Percentiles rank a stretch among this genome's conserved stretches.
These are phyloP conservation scores for Dictyophora rubrovolvata DNA, from an alignment of 768 basidiomycete species.

Conservation along the genomic window DNA sequence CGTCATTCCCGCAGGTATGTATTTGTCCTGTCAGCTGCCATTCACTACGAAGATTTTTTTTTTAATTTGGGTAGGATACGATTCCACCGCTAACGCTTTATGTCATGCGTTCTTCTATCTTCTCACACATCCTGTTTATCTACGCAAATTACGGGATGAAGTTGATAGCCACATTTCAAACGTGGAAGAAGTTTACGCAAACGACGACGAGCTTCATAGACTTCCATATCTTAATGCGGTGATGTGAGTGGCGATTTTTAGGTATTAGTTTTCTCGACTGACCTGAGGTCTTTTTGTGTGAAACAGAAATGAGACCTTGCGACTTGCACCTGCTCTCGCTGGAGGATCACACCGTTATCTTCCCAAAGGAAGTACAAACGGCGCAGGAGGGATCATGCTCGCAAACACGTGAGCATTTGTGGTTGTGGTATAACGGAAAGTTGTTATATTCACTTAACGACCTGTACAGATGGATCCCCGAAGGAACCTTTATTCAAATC, in stretches of 20 bases:
- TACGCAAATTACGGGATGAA: constrained; percentile 30
- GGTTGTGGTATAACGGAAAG: constrained; percentile 12
- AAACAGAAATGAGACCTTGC: constrained; percentile 39
- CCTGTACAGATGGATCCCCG: not conserved
- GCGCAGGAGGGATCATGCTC: constrained; percentile 24
- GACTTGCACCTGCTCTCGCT: constrained; percentile 41
- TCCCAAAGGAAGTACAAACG: constrained; percentile 18
- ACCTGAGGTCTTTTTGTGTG: not conserved
- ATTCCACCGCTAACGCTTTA: constrained; percentile 36
- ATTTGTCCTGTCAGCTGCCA: not conserved
- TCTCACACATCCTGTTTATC: constrained; percentile 27
- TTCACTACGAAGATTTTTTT: not conserved
- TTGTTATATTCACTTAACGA: not conserved
- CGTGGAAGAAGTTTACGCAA: constrained; percentile 22
- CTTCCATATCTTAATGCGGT: constrained; percentile 26
- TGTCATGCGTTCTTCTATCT: constrained; percentile 30
- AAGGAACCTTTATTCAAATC: constrained; percentile 1
- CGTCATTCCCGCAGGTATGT: constrained; percentile 29
- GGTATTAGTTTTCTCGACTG: not conserved
- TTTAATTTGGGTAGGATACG: constrained; percentile 22
- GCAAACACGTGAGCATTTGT: constrained; percentile 28
- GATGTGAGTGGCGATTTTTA: constrained; percentile 17
- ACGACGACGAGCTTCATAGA: constrained; percentile 11
- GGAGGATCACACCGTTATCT: constrained; percentile 37
- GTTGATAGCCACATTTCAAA: constrained; percentile 29